Percentiles rank a stretch among this genome's conserved stretches.
Evolutionary conservation across 148 eudicot species (phyloP).

Genomic region (Beta vulgaris): DNA sequence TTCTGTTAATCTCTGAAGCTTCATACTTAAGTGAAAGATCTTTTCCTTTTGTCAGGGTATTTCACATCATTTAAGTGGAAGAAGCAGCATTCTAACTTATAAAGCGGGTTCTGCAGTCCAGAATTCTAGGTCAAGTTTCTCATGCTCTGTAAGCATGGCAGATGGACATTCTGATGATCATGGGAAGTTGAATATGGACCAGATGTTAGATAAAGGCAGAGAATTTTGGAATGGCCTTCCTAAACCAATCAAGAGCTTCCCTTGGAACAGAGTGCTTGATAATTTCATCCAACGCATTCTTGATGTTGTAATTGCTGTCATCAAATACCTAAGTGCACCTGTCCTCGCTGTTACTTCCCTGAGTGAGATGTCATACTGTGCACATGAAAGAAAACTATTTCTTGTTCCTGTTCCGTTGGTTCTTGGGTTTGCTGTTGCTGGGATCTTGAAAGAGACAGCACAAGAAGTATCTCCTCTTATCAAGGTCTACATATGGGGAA

Average conservation of each 20-base stretch:
- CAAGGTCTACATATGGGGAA: slow-evolving; percentile 41
- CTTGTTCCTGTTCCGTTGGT: slow-evolving; percentile 56
- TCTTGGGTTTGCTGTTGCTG: slow-evolving; percentile 61
- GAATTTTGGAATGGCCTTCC: slow-evolving; percentile 62
- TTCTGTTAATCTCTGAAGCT: not conserved
- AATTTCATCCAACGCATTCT: slow-evolving; percentile 60
- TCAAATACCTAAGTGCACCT: slow-evolving; percentile 60
- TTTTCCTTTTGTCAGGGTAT: slow-evolving; percentile 33
- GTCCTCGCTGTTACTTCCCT: slow-evolving; percentile 58
- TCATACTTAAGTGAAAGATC: not conserved
- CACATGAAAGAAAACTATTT: slow-evolving; percentile 65
- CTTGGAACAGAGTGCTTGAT: slow-evolving; percentile 60
- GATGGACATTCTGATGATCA: slow-evolving; percentile 50
- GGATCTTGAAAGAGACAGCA: slow-evolving; percentile 49
- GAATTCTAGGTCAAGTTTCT: slow-evolving; percentile 24
- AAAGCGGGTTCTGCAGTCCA: slow-evolving; percentile 27
- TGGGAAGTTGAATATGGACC: slow-evolving; percentile 39
- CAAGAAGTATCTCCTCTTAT: slow-evolving; percentile 52
- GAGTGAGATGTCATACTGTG: slow-evolving; percentile 85
- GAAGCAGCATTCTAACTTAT: slow-evolving; percentile 28
- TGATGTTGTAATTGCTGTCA: slow-evolving; percentile 47
- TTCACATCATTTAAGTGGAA: slow-evolving; percentile 20
- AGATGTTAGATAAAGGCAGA: slow-evolving; percentile 45
- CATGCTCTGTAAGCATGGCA: slow-evolving; percentile 56
- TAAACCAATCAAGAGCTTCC: slow-evolving; percentile 64